Evolutionary conservation across 352 stramenopile species (phyloP).

Genomic region (Nothophytophthora sp.): DNA sequence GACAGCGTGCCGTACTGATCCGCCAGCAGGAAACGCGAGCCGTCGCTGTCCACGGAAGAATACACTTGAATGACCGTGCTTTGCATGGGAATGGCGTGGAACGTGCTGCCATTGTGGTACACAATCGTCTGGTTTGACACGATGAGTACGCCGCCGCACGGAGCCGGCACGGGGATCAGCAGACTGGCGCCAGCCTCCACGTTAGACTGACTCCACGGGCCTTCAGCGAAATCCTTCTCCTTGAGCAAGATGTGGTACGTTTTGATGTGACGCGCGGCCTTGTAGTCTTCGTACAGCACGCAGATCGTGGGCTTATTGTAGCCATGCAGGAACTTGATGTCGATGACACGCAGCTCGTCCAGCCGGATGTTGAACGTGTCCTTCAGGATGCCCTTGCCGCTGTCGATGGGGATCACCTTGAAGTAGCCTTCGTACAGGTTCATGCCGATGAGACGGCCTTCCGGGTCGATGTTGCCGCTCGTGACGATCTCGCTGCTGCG

Average conservation of each 20-base stretch:
- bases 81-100: constrained; percentile 92
- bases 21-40: constrained; percentile 86
- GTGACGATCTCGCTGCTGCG: constrained; percentile 89
- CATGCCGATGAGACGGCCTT: constrained; percentile 88
- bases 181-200: constrained; percentile 88
- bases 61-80: constrained; percentile 91
- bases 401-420: constrained; percentile 90
- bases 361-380: constrained; percentile 93
- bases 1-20: constrained; percentile 91
- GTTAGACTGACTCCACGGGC: constrained; percentile 89
- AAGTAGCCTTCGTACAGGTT: constrained; percentile 93
- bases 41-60: constrained; percentile 85
- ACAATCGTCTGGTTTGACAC: constrained; percentile 92
- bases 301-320: constrained; percentile 90
- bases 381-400: constrained; percentile 68
- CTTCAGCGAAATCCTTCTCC: constrained; percentile 90
- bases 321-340: constrained; percentile 93
- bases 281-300: constrained; percentile 92
- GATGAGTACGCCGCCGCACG: constrained; percentile 87
- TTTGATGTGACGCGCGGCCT: constrained; percentile 89
- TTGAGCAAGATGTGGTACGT: constrained; percentile 91
- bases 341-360: constrained; percentile 92
- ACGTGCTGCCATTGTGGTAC: constrained; percentile 90
- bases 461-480: constrained; percentile 87
- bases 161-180: constrained; percentile 87